Evolutionary conservation across 495 filamentous ascomycete species (phyloP).

Genomic region (Hypoxylon fuscum): DNA sequence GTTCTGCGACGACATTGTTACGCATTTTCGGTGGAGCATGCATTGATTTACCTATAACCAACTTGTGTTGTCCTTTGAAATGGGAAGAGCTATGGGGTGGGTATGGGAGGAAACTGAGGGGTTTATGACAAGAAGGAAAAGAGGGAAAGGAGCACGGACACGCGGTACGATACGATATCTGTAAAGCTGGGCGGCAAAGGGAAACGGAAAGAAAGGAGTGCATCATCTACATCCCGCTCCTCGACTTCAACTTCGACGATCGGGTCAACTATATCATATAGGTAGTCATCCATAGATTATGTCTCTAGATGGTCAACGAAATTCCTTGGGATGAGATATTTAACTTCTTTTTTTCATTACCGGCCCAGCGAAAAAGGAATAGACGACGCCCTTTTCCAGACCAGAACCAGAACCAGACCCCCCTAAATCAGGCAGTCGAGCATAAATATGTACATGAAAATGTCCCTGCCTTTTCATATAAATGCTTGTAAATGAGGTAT

Average conservation of each 20-base stretch:
- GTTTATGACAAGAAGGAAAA: not conserved
- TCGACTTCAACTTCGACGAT: slow-evolving; percentile 6
- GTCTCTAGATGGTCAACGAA: slow-evolving; percentile 1
- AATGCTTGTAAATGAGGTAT: not conserved
- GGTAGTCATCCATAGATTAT: no score
- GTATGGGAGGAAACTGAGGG: slow-evolving; percentile 2
- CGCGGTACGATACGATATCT: not conserved
- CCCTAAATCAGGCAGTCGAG: no score
- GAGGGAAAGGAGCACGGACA: not conserved
- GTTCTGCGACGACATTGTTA: slow-evolving; percentile 24
- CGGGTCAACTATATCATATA: no score
- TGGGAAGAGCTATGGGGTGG: not conserved
- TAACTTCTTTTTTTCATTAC: slow-evolving; percentile 19
- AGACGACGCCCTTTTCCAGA: no score
- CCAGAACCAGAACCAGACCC: no score
- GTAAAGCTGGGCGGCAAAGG: not conserved
- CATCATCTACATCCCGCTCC: slow-evolving; percentile 1
- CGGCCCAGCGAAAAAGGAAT: slow-evolving; percentile 7
- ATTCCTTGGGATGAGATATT: not conserved
- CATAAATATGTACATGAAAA: no score
- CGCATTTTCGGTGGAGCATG: slow-evolving; percentile 29
- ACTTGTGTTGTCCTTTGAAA: not conserved
- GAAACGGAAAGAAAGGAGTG: not conserved
- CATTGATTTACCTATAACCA: slow-evolving; percentile 24
- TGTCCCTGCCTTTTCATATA: not conserved